Base-by-base conservation (phyloP, 495 filamentous ascomycete species). In the Annulohypoxylon maeteangense region DNA sequence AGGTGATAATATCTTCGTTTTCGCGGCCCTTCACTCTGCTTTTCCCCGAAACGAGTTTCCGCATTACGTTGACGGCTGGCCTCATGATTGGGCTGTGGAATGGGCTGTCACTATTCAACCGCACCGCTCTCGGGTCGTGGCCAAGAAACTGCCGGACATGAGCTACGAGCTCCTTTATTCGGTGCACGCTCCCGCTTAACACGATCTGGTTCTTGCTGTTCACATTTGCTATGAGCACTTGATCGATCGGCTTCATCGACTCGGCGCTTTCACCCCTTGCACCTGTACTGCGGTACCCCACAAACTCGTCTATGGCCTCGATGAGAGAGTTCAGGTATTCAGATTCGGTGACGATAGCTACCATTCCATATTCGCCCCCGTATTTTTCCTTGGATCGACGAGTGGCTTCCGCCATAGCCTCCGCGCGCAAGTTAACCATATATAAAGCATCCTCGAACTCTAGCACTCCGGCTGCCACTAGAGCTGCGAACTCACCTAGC, bases 151-250 rank as follows among this genome's bases (percentile, higher is more conserved):
- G 93, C 53, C 95, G 85, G 61, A 99, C 83, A 75, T 99, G 93
- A 12, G 93, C 89, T 22, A 97, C 79, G n/a, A 97, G 89, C 32
- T 90, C 89, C 71, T 90, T 91, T 76, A 98, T 97, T 62, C 89
- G 84, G 71, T 91, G 90, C 44, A 98, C 89, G 76, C 89, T 95
- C 2, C 95, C 95, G 70, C 91, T 94, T 34, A 99, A 83, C 60
- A 99, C 95, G 74, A 99, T 96, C 78, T 99, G 95, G 74, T 96
- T 97, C 79, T 93, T 95, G 70, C 88, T 90, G 80, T 99, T 99
- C 80, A 97, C 89, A 74, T 99, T 99, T 29, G 93, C 95, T 66
- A 99, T 93, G 57, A 90, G 84, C 60, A 99, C 93, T 78, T 97
- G 91, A 73, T 95, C 87, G 60, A 95, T 92, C 4, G 92, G 84